phyloP scores from a whole-genome alignment of 768 basidiomycete genomes.

The Serendipita sp. region DNA sequence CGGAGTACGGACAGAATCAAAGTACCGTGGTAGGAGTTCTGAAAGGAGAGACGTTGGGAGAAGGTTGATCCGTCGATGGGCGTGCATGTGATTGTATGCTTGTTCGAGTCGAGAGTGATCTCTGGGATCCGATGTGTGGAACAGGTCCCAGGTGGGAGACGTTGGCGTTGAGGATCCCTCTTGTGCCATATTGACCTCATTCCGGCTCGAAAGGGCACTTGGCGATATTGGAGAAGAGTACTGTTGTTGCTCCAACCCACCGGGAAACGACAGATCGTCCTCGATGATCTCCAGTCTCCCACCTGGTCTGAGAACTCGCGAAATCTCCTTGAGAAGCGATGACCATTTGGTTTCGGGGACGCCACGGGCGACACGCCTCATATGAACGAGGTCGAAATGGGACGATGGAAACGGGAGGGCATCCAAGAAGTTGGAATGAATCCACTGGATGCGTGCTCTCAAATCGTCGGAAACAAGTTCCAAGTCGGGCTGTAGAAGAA shows the following conservation, averaged over 20 bases:
- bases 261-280: constrained; percentile 39
- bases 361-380: constrained; percentile 54
- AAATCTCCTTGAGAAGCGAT: constrained; percentile 28
- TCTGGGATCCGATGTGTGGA: constrained; percentile 31
- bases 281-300: constrained; percentile 61
- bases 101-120: constrained; percentile 48
- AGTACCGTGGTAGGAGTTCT: constrained; percentile 42
- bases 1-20: constrained; percentile 42
- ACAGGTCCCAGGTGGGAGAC: constrained; percentile 14
- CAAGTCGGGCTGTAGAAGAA: constrained; percentile 54
- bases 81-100: constrained; percentile 54
- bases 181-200: not conserved
- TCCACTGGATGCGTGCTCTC: constrained; percentile 48
- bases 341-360: constrained; percentile 45
- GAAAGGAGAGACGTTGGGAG: constrained; percentile 44
- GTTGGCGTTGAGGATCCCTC: too few relatives aligned
- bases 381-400: constrained; percentile 61
- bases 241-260: constrained; percentile 18
- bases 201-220: not conserved
- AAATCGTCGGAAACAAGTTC: constrained; percentile 37
- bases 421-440: constrained; percentile 58
- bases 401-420: constrained; percentile 50
- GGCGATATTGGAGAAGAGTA: not conserved
- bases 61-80: constrained; percentile 49
- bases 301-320: constrained; percentile 56